Conservation (phyloP, 2,329 filamentous ascomycete genomes). For the Stagonosporopsis chrysanthemi region DNA sequence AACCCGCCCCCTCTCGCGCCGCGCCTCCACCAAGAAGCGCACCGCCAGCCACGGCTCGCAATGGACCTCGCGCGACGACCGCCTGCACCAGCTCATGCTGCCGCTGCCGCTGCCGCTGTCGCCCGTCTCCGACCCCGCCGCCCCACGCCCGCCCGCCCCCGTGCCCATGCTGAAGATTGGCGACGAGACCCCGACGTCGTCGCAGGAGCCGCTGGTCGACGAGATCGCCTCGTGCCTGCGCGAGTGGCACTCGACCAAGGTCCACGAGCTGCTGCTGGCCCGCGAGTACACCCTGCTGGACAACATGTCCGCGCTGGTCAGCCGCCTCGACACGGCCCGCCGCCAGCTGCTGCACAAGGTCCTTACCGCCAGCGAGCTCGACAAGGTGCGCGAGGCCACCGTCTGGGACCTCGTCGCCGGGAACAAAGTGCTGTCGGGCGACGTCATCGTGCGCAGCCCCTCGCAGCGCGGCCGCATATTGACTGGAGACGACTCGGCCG, state of each 20-base stretch:
- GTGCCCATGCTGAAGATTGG: conserved; percentile 98
- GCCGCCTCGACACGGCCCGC: conserved; percentile 81
- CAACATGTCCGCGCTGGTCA: conserved; percentile 79
- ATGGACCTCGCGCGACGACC: conserved; percentile 50
- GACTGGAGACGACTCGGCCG: conserved; percentile 90
- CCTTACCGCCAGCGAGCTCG: conserved; percentile 83
- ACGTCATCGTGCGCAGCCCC: conserved; percentile 94
- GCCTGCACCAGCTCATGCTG: conserved; percentile 48
- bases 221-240: conserved; percentile 96
- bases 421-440: conserved; percentile 91
- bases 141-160: conserved; percentile 82
- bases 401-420: conserved; percentile 95
- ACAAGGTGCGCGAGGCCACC: conserved; percentile 81
- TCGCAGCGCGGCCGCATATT: conserved; percentile 81
- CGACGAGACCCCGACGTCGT: conserved; percentile 91
- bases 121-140: conserved; percentile 64
- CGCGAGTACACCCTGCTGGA: conserved; percentile 84
- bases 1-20: conserved; percentile 38
- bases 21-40: conserved; percentile 43
- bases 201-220: conserved; percentile 89
- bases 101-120: too few relatives aligned
- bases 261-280: conserved; percentile 87
- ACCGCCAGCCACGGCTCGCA: conserved; percentile 47
- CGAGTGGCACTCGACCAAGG: conserved; percentile 97
- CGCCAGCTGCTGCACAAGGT: conserved; percentile 95